Conservation (phyloP, 2,329 filamentous ascomycete genomes). For the Pestalotiopsis sp. region DNA sequence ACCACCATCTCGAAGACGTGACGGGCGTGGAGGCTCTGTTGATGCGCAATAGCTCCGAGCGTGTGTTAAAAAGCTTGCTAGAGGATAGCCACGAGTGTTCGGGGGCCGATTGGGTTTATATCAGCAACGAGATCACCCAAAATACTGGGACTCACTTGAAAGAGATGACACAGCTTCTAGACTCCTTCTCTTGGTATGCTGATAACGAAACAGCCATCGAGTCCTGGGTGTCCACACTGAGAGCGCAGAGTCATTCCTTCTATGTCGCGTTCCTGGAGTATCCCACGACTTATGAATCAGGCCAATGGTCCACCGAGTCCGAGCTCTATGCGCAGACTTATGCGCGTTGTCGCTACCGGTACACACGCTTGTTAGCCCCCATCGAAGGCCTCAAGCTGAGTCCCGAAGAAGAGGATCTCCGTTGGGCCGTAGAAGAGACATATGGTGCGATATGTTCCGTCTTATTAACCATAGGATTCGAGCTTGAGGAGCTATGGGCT, state of each 20-base stretch:
- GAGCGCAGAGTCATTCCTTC: slow-evolving; percentile 43
- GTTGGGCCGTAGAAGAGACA: slow-evolving; percentile 42
- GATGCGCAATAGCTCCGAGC: slow-evolving; percentile 36
- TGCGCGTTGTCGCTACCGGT: slow-evolving; percentile 43
- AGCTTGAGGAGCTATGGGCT: slow-evolving; percentile 41
- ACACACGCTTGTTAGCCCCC: slow-evolving; percentile 37
- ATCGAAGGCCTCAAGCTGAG: slow-evolving; percentile 27
- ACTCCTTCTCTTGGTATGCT: slow-evolving; percentile 16
- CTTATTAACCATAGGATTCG: slow-evolving; percentile 44
- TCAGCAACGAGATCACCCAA: slow-evolving; percentile 45
- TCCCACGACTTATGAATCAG: slow-evolving; percentile 26
- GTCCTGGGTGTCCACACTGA: slow-evolving; percentile 33
- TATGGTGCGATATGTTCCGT: slow-evolving; percentile 42
- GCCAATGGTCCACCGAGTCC: slow-evolving; percentile 35
- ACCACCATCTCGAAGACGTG: slow-evolving; percentile 37
- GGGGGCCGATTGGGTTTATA: slow-evolving; percentile 45
- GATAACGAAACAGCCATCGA: slow-evolving; percentile 28
- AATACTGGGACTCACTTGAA: slow-evolving; percentile 36
- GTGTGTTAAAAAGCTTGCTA: slow-evolving; percentile 29
- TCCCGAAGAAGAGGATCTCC: slow-evolving; percentile 38
- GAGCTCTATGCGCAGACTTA: slow-evolving; percentile 38
- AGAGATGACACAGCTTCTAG: slow-evolving; percentile 32
- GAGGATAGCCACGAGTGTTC: slow-evolving; percentile 31
- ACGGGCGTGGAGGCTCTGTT: slow-evolving; percentile 32
- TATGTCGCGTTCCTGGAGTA: slow-evolving; percentile 49